Percentiles rank a stretch among this genome's conserved stretches.
phyloP scores from a whole-genome alignment of 2,329 filamentous ascomycete genomes.

The Fusarium heterosporum region DNA sequence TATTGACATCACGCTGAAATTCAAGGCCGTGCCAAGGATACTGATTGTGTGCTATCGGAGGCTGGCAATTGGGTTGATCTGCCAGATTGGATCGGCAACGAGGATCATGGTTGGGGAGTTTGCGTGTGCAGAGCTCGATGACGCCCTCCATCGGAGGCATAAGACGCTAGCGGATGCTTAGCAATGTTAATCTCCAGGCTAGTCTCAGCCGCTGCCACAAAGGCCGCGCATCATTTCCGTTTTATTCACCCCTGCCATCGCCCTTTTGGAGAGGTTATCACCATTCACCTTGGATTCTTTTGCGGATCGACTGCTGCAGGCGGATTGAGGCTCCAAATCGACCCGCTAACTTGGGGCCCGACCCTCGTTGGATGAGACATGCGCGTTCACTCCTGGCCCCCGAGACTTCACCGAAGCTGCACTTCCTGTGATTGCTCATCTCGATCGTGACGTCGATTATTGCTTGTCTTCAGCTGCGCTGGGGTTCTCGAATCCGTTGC shows the following conservation, averaged over 20 bases:
- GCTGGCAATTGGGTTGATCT: not conserved
- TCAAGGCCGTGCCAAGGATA: not conserved
- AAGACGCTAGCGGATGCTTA: slow-evolving; percentile 25
- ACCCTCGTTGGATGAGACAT: slow-evolving; percentile 24
- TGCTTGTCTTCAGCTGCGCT: slow-evolving; percentile 24
- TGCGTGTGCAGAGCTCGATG: slow-evolving; percentile 27
- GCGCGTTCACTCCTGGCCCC: no score
- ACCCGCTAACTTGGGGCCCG: slow-evolving; percentile 22
- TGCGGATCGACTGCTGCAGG: slow-evolving; percentile 9
- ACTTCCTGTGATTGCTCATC: not conserved
- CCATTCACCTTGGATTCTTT: slow-evolving; percentile 1
- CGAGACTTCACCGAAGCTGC: slow-evolving; percentile 10
- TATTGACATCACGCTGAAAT: slow-evolving; percentile 17
- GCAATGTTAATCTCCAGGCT: slow-evolving; percentile 9
- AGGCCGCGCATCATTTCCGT: slow-evolving; percentile 24
- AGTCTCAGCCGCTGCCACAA: slow-evolving; percentile 25
- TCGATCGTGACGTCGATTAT: slow-evolving; percentile 23
- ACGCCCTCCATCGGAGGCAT: slow-evolving; percentile 22
- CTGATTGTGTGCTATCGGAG: no score
- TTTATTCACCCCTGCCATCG: slow-evolving; percentile 3
- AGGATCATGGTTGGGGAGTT: slow-evolving; percentile 33
- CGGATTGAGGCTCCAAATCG: slow-evolving; percentile 7
- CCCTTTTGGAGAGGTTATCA: no score
- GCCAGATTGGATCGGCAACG: slow-evolving; percentile 32
- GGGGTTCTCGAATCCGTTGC: not conserved